A percentile compares a stretch with the other conserved stretches of the same genome.
Evolutionary conservation across 495 filamentous ascomycete genomes (phyloP).

Genomic region (Xylaria castorea): DNA sequence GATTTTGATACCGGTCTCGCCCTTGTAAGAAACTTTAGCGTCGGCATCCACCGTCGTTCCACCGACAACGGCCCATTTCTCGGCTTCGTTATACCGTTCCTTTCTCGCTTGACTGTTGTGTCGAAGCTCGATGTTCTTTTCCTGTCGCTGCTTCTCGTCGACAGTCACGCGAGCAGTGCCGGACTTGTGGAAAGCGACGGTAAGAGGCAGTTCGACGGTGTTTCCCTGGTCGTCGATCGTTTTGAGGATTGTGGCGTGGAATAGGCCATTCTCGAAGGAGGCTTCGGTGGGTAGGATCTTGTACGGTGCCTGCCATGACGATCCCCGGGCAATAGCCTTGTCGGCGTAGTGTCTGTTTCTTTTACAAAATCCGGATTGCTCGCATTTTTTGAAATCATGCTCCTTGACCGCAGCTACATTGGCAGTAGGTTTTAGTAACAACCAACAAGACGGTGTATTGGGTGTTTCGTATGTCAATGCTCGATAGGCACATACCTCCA

Average conservation of each 20-base stretch:
- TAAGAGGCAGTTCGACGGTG: slow-evolving; percentile 79
- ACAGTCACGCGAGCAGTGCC: slow-evolving; percentile 85
- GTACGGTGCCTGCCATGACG: slow-evolving; percentile 83
- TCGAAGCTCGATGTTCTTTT: slow-evolving; percentile 85
- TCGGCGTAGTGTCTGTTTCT: slow-evolving; percentile 92
- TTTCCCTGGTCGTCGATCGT: slow-evolving; percentile 64
- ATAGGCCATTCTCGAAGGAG: slow-evolving; percentile 76
- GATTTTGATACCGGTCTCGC: slow-evolving; percentile 73
- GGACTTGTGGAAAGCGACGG: slow-evolving; percentile 85
- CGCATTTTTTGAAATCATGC: slow-evolving; percentile 94
- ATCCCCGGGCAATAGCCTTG: slow-evolving; percentile 64
- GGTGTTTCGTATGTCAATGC: not conserved
- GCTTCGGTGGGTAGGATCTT: slow-evolving; percentile 73
- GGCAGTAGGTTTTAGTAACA: slow-evolving; percentile 18
- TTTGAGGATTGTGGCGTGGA: slow-evolving; percentile 82
- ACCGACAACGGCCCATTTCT: slow-evolving; percentile 85
- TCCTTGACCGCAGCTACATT: slow-evolving; percentile 82
- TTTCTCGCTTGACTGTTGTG: slow-evolving; percentile 85
- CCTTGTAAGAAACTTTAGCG: slow-evolving; percentile 63
- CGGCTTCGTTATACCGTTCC: slow-evolving; percentile 91
- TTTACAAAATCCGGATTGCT: slow-evolving; percentile 94
- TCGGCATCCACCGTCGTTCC: slow-evolving; percentile 72
- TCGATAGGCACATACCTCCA: slow-evolving; percentile 49
- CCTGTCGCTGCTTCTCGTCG: slow-evolving; percentile 88
- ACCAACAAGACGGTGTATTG: not conserved